Conservation (phyloP, 78 protist genomes). For the Pigoraptor vietnamica region DNA sequence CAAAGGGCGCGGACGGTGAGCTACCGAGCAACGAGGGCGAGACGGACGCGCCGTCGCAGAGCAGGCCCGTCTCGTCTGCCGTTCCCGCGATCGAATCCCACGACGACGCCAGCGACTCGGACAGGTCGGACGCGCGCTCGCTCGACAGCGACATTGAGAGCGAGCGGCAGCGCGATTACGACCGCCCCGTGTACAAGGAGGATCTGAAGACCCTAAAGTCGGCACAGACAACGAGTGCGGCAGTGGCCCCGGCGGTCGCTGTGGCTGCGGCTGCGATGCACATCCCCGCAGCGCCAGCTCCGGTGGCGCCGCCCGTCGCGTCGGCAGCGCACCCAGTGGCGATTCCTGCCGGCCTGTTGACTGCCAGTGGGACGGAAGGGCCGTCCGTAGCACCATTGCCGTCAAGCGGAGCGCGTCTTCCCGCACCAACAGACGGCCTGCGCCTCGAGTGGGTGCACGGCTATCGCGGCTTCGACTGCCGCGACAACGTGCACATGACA, state of each 20-base stretch:
- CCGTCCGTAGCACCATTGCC: not conserved
- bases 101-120: not conserved
- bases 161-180: not conserved
- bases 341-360: no score
- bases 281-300: not conserved
- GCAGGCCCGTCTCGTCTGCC: not conserved
- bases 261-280: not conserved
- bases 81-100: not conserved
- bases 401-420: not conserved
- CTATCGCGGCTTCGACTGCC: constrained; percentile 29
- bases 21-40: not conserved
- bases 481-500: not conserved
- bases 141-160: not conserved
- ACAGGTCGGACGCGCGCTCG: not conserved
- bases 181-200: not conserved
- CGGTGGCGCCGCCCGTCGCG: no score
- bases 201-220: not conserved
- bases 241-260: not conserved
- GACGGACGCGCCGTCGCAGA: not conserved
- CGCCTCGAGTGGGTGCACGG: constrained; percentile 40
- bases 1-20: not conserved
- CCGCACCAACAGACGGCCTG: not conserved
- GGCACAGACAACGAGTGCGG: not conserved
- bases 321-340: no score
- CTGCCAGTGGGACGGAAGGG: no score